Percentiles rank a stretch among this genome's conserved stretches.
phyloP scores from a whole-genome alignment of 768 basidiomycete genomes.

The Podaxis sp. region DNA sequence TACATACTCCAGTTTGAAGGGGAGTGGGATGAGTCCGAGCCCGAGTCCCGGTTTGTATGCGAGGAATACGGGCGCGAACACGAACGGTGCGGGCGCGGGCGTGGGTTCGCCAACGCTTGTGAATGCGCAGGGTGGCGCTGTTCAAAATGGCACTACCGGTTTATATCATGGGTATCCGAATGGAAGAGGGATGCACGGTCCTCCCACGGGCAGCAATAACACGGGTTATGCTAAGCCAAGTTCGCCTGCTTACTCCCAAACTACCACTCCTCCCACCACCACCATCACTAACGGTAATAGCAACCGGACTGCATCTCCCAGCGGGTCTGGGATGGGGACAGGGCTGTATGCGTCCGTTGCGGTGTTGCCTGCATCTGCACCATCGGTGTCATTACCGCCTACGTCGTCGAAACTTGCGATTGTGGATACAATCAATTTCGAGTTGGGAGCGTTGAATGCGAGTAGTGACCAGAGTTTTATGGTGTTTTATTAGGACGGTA shows the following conservation, averaged over 20 bases:
- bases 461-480: slow-evolving; percentile 44
- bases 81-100: neutral
- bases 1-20: slow-evolving; percentile 7
- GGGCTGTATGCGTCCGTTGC: slow-evolving; percentile 30
- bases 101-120: no score
- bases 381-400: slow-evolving; percentile 20
- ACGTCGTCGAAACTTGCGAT: slow-evolving; percentile 40
- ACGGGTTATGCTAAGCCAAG: slow-evolving; percentile 15
- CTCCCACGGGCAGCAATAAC: neutral
- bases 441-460: slow-evolving; percentile 45
- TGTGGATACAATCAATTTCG: slow-evolving; percentile 47
- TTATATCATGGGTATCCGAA: slow-evolving; percentile 5
- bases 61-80: neutral
- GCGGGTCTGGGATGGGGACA: slow-evolving; percentile 9
- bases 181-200: neutral
- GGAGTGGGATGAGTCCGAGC: slow-evolving; percentile 10
- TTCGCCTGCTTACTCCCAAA: neutral
- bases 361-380: slow-evolving; percentile 11
- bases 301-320: neutral
- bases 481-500: slow-evolving; percentile 43
- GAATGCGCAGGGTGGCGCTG: no score
- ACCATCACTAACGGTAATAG: neutral
- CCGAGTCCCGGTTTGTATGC: neutral
- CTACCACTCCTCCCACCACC: no score
- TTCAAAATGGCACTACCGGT: no score